Percentiles rank a stretch among this genome's conserved stretches.
Evolutionary conservation across 2,329 filamentous ascomycete genomes (phyloP).

Genomic region (Diaporthe australafricana): DNA sequence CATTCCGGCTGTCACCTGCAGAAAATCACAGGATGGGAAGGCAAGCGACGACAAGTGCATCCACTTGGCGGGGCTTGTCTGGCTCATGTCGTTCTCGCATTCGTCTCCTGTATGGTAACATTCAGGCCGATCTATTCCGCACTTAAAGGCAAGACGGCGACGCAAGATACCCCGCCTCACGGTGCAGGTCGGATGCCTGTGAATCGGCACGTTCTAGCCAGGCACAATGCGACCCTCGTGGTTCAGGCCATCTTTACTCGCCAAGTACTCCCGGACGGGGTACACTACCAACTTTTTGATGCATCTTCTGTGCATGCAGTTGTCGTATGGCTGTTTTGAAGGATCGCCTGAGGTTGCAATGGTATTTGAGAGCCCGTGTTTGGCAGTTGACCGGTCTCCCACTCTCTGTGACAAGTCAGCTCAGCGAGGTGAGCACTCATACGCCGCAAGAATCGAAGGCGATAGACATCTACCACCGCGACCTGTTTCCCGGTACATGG

Average conservation of each 20-base stretch:
- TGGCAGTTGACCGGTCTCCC: background rate
- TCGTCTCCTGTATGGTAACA: background rate
- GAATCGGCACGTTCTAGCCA: background rate
- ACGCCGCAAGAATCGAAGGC: background rate
- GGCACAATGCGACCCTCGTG: background rate
- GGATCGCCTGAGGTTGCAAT: background rate
- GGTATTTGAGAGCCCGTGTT: background rate
- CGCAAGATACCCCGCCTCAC: background rate
- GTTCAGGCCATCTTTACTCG: too few relatives aligned
- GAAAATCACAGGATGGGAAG: background rate
- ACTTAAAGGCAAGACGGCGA: background rate
- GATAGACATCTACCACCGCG: background rate
- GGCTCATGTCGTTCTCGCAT: background rate
- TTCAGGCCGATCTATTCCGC: background rate
- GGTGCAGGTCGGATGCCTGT: background rate
- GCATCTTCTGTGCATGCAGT: background rate
- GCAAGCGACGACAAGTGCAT: background rate
- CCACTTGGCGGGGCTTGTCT: background rate
- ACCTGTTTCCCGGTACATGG: background rate
- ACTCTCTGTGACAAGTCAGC: background rate
- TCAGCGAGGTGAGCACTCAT: background rate
- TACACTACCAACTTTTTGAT: background rate
- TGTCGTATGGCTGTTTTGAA: background rate
- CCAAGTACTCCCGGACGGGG: too few relatives aligned
- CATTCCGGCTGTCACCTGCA: background rate